Evolutionary conservation across 805 yeast genomes (phyloP), one percentile per base, ranked within the genome.

Genomic region (Candida vartiovaarae): DNA sequence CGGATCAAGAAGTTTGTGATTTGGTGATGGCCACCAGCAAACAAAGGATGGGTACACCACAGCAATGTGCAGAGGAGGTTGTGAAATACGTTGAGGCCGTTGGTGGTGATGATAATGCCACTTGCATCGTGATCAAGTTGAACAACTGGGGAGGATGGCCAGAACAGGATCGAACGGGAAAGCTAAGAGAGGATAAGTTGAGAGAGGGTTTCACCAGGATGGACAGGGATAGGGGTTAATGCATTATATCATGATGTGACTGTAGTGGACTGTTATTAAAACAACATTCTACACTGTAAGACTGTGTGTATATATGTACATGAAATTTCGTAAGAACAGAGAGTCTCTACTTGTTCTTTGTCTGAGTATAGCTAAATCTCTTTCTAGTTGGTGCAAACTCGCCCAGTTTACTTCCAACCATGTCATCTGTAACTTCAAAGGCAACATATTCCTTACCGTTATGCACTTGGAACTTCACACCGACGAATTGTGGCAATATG

Each of bases 111-210:
- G 99, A 93, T 61, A 93, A 93, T 64, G 95, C 98, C n/a, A 88
- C 97, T 3, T 88, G 96, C 60, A 57, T 84, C 49, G 85, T 93
- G 4, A 63, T 91, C 8, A 69, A 95, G 46, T 67, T 93, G 44
- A 72, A 75, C 32, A 96, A 96, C 8, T 93, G 99, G 99, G 96
- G 96, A 5, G 75, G 79, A 43, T 93, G 99, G 97, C 91, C 93
- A 6, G 64, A 75, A 44, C 57, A 70, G 4, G 98, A 91, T 65
- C 67, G 95, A 39, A 88, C 97, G 1, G 97, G 96, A 1, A 75
- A 72, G 37, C 62, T 78, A 44, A 72, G 99, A 49, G 96, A 85
- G 61, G 82, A 82, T 46, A 73, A 85, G 52, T 63, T 84, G 56
- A 70, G 64, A 40, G 75, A 69, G 41, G 76, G 61, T 1, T 46